These are phyloP conservation scores for Blastobotrys peoriensis DNA, from an alignment of 805 yeast genomes.

Conservation along the genomic window DNA sequence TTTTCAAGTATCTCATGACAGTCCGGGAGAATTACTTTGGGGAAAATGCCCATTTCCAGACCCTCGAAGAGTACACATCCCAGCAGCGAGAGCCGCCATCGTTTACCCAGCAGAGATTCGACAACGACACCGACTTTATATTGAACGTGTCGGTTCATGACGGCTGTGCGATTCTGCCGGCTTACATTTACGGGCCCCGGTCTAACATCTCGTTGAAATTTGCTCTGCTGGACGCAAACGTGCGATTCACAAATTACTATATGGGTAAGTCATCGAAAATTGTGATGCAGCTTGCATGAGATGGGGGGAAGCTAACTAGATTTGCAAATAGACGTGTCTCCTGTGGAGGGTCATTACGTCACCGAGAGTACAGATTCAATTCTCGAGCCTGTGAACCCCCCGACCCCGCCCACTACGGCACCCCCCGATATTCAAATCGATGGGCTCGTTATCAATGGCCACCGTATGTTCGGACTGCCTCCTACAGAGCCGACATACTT, in stretches of 20 bases:
- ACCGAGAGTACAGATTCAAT: conserved; percentile 12
- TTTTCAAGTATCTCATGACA: conserved; percentile 66
- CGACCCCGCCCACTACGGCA: conserved; percentile 12
- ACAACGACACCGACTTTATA: conserved; percentile 73
- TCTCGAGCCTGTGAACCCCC: conserved; percentile 12
- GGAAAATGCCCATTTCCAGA: conserved; percentile 71
- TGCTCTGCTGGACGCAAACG: conserved; percentile 63
- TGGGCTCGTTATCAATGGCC: conserved; percentile 68
- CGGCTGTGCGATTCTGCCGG: conserved; percentile 72
- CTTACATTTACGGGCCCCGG: conserved; percentile 56
- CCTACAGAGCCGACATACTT: conserved; percentile 83
- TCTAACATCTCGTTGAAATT: conserved; percentile 59
- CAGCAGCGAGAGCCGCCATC: conserved; percentile 15
- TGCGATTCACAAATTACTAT: conserved; percentile 84
- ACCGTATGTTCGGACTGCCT: conserved; percentile 88
- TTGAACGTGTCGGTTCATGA: conserved; percentile 63
- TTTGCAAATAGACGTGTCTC: conserved; percentile 66
- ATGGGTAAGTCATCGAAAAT: conserved; percentile 59
- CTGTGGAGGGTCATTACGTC: conserved; percentile 38
- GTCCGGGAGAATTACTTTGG: conserved; percentile 90
- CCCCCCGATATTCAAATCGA: conserved; percentile 45
- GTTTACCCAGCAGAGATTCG: conserved; percentile 17
- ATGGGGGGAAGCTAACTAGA: no score
- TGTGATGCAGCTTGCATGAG: no score
- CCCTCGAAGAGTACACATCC: conserved; percentile 72